Evolutionary conservation across 257 asterid genomes (phyloP).

Genomic region (Penstemon newberryi): DNA sequence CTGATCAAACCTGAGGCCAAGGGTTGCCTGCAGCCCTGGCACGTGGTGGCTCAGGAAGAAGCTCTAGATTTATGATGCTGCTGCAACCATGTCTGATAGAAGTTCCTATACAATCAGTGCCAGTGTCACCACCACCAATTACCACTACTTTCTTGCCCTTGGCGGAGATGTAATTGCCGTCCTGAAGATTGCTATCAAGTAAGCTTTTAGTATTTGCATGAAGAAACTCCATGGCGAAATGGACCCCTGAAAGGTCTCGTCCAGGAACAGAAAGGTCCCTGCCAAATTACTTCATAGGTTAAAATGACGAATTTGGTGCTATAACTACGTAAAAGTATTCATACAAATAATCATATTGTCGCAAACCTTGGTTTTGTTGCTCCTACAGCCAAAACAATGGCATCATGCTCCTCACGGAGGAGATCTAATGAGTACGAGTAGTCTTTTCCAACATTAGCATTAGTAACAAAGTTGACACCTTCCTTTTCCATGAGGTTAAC

Average conservation of each 20-base stretch:
- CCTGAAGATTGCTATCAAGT: constrained; percentile 89
- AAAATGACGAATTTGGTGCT: background rate
- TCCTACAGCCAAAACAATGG: constrained; percentile 93
- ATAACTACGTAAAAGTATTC: background rate
- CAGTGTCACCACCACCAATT: constrained; percentile 99
- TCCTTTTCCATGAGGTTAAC: constrained; percentile 91
- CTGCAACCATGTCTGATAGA: constrained; percentile 94
- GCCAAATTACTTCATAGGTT: constrained; percentile 25
- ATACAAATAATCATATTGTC: background rate
- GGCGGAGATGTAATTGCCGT: constrained; percentile 88
- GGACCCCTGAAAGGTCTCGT: constrained; percentile 87
- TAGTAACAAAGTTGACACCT: constrained; percentile 84
- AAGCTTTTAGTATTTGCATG: constrained; percentile 95
- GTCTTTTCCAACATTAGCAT: constrained; percentile 85
- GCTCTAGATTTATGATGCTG: constrained; percentile 76
- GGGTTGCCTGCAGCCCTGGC: constrained; percentile 95
- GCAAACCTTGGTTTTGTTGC: constrained; percentile 91
- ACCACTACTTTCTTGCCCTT: constrained; percentile 95
- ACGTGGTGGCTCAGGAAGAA: constrained; percentile 90
- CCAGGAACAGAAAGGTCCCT: constrained; percentile 99
- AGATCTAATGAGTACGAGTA: constrained; percentile 59
- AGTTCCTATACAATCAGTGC: constrained; percentile 97
- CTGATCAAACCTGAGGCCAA: constrained; percentile 91
- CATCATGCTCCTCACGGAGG: constrained; percentile 76
- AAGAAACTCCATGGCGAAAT: constrained; percentile 98